Percentiles rank a stretch among this genome's conserved stretches.
Conservation (phyloP, 768 basidiomycete genomes). For the Lyophyllum semitale region DNA sequence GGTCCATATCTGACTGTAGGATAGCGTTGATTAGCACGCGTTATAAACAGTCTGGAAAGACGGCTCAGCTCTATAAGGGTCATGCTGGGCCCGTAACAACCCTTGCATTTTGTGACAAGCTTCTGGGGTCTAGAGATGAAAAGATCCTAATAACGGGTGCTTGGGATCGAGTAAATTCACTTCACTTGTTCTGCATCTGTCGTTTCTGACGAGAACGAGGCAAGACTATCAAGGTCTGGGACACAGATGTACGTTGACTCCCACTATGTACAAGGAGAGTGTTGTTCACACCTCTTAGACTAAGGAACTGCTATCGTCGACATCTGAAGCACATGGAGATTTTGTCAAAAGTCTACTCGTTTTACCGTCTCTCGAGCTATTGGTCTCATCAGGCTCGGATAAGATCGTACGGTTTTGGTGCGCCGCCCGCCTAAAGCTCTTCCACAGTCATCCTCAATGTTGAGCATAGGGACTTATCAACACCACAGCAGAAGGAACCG, state of each 20-base stretch:
- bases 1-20: not conserved
- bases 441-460: constrained; percentile 1
- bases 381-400: constrained; percentile 90
- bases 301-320: constrained; percentile 68
- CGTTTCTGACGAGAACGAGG: constrained; percentile 12
- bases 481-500: constrained; percentile 38
- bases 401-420: constrained; percentile 88
- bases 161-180: constrained; percentile 76
- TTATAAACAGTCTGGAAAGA: constrained; percentile 72
- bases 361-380: constrained; percentile 61
- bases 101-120: constrained; percentile 64
- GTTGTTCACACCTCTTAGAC: constrained; percentile 47
- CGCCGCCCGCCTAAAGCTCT: constrained; percentile 20
- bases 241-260: constrained; percentile 57
- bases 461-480: constrained; percentile 61
- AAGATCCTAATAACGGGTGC: constrained; percentile 83
- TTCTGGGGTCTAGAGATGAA: constrained; percentile 36
- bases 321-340: constrained; percentile 74
- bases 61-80: constrained; percentile 72
- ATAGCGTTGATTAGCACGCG: not conserved
- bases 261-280: constrained; percentile 2
- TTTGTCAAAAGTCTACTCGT: constrained; percentile 88
- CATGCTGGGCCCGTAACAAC: constrained; percentile 90
- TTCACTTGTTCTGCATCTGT: not conserved
- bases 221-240: constrained; percentile 88